phyloP scores from a whole-genome alignment of 495 filamentous ascomycete species.

The Penicillium arizonense region DNA sequence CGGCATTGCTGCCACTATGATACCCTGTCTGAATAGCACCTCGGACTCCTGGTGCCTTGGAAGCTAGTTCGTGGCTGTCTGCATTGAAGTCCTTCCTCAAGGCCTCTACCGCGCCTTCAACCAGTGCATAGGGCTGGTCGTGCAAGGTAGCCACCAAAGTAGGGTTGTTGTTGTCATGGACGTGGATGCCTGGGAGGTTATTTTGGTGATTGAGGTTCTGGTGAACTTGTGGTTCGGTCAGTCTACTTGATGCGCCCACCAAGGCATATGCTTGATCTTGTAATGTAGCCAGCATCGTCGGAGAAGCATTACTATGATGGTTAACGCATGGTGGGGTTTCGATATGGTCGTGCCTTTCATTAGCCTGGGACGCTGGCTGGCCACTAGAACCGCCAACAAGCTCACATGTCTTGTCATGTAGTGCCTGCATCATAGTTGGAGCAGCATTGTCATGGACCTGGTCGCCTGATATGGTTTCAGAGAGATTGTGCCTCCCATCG shows the following conservation, averaged over 20 bases:
- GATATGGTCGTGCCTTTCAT: background rate
- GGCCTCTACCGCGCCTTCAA: background rate
- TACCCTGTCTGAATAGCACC: slow-evolving; percentile 3
- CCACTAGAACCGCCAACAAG: background rate
- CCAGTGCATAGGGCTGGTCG: background rate
- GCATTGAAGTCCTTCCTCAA: slow-evolving; percentile 1
- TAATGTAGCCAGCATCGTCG: background rate
- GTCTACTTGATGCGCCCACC: too few relatives aligned
- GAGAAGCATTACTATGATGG: background rate
- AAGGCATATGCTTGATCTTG: too few relatives aligned
- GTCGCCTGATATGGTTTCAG: slow-evolving; percentile 1
- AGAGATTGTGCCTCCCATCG: background rate
- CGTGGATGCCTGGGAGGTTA: too few relatives aligned
- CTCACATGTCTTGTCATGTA: slow-evolving; percentile 1
- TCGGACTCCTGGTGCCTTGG: background rate
- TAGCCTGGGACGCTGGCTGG: background rate
- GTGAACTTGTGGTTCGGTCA: too few relatives aligned
- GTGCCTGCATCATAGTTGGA: background rate
- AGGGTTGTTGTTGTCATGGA: too few relatives aligned
- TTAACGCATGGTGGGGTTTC: background rate
- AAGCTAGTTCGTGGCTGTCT: slow-evolving; percentile 3
- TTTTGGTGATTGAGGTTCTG: too few relatives aligned
- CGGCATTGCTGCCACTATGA: slow-evolving; percentile 14
- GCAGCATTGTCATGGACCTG: slow-evolving; percentile 1
- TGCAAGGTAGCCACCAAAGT: background rate